Percentiles rank a stretch among this genome's conserved stretches.
These are phyloP conservation scores for Agrocybe praecox DNA, from an alignment of 768 basidiomycete genomes.

Conservation along the genomic window DNA sequence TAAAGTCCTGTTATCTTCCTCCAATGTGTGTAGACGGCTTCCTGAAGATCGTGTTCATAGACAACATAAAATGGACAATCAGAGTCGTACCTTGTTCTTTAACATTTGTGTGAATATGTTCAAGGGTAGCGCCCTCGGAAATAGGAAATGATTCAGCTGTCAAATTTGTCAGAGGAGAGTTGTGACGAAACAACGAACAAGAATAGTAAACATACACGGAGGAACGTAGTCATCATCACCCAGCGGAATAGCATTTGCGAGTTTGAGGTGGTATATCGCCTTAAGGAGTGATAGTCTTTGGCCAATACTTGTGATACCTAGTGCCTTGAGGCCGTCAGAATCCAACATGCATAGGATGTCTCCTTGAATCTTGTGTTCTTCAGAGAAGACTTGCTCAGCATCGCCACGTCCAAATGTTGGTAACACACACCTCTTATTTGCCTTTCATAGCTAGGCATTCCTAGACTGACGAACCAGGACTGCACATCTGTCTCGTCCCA, in stretches of 20 bases:
- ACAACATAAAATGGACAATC: slow-evolving; percentile 7
- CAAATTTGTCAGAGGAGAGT: not conserved
- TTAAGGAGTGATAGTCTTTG: slow-evolving; percentile 91
- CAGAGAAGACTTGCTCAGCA: slow-evolving; percentile 3
- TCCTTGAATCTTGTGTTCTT: slow-evolving; percentile 90
- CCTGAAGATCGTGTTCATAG: slow-evolving; percentile 38
- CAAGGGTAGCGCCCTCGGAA: slow-evolving; percentile 12
- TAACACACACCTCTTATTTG: slow-evolving; percentile 69
- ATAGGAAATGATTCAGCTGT: slow-evolving; percentile 21
- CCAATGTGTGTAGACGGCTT: slow-evolving; percentile 64
- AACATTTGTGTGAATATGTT: slow-evolving; percentile 31
- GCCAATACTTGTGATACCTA: slow-evolving; percentile 86
- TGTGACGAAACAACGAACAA: not conserved
- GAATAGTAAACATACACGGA: slow-evolving; percentile 61
- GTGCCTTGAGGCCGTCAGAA: slow-evolving; percentile 76
- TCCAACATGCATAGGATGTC: slow-evolving; percentile 84
- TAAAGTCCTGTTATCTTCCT: slow-evolving; percentile 75
- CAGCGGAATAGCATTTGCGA: slow-evolving; percentile 77
- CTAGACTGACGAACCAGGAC: slow-evolving; percentile 68
- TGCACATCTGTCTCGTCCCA: slow-evolving; percentile 82
- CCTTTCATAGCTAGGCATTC: slow-evolving; percentile 80
- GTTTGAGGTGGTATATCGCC: slow-evolving; percentile 86
- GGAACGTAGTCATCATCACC: slow-evolving; percentile 85
- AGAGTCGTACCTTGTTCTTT: slow-evolving; percentile 66
- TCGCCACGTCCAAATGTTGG: not conserved